phyloP scores from a whole-genome alignment of 345 rosid species.

The Hibiscus trionum region DNA sequence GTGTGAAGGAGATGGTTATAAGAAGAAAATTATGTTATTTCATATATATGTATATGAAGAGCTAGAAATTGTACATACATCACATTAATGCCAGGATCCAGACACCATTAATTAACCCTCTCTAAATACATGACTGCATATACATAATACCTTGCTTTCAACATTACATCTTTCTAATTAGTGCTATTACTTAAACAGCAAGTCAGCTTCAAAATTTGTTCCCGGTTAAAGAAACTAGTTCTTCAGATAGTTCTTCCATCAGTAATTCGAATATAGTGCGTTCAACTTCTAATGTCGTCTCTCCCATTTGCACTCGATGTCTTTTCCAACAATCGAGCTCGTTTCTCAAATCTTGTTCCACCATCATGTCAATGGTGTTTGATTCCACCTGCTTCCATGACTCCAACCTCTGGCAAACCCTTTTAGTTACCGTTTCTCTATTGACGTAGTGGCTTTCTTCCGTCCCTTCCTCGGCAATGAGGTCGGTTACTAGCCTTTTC shows the following conservation, averaged over 20 bases:
- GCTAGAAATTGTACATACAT: neutral
- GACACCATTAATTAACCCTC: slow-evolving; percentile 2
- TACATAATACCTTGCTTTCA: slow-evolving; percentile 16
- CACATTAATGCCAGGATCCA: slow-evolving; percentile 5
- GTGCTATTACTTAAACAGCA: neutral
- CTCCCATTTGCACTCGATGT: slow-evolving; percentile 30
- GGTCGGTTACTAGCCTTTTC: slow-evolving; percentile 52
- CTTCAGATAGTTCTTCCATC: slow-evolving; percentile 48
- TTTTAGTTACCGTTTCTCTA: slow-evolving; percentile 28
- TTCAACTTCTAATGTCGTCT: slow-evolving; percentile 48
- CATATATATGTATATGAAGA: neutral
- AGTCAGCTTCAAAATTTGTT: slow-evolving; percentile 13
- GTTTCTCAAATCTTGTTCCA: slow-evolving; percentile 56
- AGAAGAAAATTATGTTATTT: neutral
- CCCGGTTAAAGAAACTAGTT: slow-evolving; percentile 24
- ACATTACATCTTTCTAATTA: neutral
- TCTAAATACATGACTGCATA: slow-evolving; percentile 18
- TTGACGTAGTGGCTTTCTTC: slow-evolving; percentile 6
- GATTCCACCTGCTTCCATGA: slow-evolving; percentile 78
- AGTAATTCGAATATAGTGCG: slow-evolving; percentile 36
- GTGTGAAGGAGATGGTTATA: too few species aligned
- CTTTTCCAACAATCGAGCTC: slow-evolving; percentile 40
- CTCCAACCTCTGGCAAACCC: slow-evolving; percentile 54
- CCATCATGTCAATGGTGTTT: slow-evolving; percentile 86
- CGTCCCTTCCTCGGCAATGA: slow-evolving; percentile 52